phyloP scores from a whole-genome alignment of 768 basidiomycete species.

The Tylopilus balloui region DNA sequence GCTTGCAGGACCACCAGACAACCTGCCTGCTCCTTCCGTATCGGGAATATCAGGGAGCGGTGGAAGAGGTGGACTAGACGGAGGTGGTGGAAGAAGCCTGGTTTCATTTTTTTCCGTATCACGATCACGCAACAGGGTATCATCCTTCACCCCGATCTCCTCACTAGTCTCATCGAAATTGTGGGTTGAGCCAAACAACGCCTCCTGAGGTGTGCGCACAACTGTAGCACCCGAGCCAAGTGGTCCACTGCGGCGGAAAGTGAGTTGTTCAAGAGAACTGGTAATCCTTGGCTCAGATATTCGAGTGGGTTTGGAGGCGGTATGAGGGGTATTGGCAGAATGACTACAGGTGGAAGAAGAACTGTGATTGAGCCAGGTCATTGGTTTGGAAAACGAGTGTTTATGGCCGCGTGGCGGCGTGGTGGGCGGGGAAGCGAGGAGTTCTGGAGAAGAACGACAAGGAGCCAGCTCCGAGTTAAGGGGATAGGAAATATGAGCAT shows the following conservation, averaged over 20 bases:
- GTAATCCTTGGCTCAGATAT: slow-evolving; percentile 42
- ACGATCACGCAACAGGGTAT: slow-evolving; percentile 9
- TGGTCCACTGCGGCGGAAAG: slow-evolving; percentile 38
- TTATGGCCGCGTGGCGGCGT: slow-evolving; percentile 31
- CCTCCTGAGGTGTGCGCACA: slow-evolving; percentile 78
- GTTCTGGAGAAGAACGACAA: slow-evolving; percentile 11
- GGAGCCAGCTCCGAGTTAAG: slow-evolving; percentile 28
- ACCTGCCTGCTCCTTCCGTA: background rate
- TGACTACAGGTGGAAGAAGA: slow-evolving; percentile 30
- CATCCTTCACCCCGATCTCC: slow-evolving; percentile 9
- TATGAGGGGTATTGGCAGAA: slow-evolving; percentile 19
- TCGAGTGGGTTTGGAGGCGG: slow-evolving; percentile 37
- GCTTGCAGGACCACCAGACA: slow-evolving; percentile 18
- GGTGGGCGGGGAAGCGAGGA: slow-evolving; percentile 27
- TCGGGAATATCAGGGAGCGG: slow-evolving; percentile 39
- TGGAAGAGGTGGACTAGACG: slow-evolving; percentile 48
- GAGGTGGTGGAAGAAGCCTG: slow-evolving; percentile 28
- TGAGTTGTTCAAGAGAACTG: slow-evolving; percentile 31
- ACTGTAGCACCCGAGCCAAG: slow-evolving; percentile 72
- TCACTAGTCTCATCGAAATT: slow-evolving; percentile 7
- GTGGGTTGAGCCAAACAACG: slow-evolving; percentile 40
- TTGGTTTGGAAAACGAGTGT: slow-evolving; percentile 38
- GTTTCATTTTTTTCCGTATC: slow-evolving; percentile 15
- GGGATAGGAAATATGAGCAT: slow-evolving; percentile 7
- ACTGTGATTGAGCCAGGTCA: slow-evolving; percentile 41